Evolutionary conservation across 768 basidiomycete genomes (phyloP).

Genomic region (Tricholoma furcatifolium): DNA sequence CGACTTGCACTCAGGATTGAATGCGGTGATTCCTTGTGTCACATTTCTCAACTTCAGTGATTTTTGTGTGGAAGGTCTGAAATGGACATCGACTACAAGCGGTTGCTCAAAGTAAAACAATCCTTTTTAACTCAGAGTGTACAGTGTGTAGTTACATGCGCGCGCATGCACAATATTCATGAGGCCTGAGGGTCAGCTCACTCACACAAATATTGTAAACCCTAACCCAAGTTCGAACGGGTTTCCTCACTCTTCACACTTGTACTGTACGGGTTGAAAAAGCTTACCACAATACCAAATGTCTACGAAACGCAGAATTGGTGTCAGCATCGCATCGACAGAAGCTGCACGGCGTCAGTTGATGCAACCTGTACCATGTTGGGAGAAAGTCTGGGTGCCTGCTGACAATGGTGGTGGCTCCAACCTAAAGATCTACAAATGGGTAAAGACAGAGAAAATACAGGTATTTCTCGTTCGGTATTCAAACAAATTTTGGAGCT

Average conservation of each 20-base stretch:
- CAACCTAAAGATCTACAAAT: slow-evolving; percentile 66
- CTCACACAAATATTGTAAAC: neutral
- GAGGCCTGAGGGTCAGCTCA: no score
- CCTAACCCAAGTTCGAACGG: neutral
- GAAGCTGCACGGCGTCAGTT: slow-evolving; percentile 80
- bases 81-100: no score
- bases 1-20: no score
- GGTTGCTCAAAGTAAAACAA: no score
- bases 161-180: no score
- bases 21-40: no score
- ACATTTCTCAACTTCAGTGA: no score
- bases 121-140: no score
- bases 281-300: slow-evolving; percentile 32
- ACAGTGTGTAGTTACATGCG: no score
- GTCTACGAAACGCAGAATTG: slow-evolving; percentile 75
- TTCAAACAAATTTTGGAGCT: neutral
- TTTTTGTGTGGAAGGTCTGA: no score
- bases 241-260: neutral
- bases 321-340: slow-evolving; percentile 72
- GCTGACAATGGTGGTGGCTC: slow-evolving; percentile 59
- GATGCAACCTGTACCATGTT: slow-evolving; percentile 88
- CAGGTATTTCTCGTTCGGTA: slow-evolving; percentile 45
- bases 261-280: neutral
- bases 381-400: slow-evolving; percentile 76
- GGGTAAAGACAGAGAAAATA: slow-evolving; percentile 77